Percentiles rank a stretch among this genome's conserved stretches.
These are phyloP conservation scores for Ceriops tagal DNA, from an alignment of 345 rosid species.

Conservation along the genomic window DNA sequence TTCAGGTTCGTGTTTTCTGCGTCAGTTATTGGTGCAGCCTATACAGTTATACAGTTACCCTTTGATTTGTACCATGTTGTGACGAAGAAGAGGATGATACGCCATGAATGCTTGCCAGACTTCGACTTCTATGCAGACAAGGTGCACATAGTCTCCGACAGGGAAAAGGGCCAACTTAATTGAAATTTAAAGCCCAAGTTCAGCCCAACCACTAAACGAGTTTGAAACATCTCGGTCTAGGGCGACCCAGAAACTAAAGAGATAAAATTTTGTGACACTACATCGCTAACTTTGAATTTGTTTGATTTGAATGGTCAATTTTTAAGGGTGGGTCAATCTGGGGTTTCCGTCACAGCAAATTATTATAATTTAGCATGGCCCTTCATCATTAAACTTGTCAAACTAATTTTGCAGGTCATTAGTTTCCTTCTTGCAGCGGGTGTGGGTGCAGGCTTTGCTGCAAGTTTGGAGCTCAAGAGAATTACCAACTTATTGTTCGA, in stretches of 20 bases:
- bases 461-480: conserved; percentile 23
- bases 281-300: no score
- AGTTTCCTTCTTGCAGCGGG: conserved; percentile 29
- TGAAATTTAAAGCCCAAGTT: no score
- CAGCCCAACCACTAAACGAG: no score
- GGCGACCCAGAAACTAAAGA: no score
- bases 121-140: conserved; percentile 36
- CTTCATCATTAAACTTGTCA: background rate
- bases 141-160: background rate
- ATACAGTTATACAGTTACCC: conserved; percentile 29
- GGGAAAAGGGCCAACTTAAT: background rate
- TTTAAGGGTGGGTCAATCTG: no score
- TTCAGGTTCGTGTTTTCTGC: conserved; percentile 26
- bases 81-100: conserved; percentile 26
- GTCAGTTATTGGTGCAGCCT: conserved; percentile 20
- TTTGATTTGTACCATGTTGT: conserved; percentile 18
- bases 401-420: conserved; percentile 20
- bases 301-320: no score
- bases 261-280: no score
- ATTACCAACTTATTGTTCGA: background rate
- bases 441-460: conserved; percentile 27
- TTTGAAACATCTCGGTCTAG: no score
- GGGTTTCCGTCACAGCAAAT: no score
- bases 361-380: no score
- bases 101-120: conserved; percentile 15